Percentiles rank a stretch among this genome's conserved stretches.
These are phyloP conservation scores for Flammula alnicola DNA, from an alignment of 1,284 basidiomycete genomes.

Conservation along the genomic window DNA sequence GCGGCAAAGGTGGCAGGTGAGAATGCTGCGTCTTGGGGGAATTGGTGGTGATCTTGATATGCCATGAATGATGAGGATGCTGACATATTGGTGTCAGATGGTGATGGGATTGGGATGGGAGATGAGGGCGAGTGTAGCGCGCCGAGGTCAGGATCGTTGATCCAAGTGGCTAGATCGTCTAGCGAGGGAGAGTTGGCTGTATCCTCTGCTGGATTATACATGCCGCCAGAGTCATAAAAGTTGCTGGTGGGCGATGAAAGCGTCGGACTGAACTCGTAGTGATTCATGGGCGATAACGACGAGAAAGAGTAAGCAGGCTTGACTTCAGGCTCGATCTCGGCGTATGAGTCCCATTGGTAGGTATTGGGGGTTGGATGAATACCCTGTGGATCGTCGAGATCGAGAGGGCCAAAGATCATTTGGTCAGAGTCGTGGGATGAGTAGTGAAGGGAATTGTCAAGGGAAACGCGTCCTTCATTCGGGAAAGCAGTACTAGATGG, in stretches of 20 bases:
- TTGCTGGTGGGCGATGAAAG: slow-evolving; percentile 16
- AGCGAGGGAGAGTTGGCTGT: slow-evolving; percentile 32
- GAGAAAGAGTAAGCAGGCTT: slow-evolving; percentile 39
- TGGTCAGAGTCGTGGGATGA: slow-evolving; percentile 48
- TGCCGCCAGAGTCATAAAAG: too few relatives aligned
- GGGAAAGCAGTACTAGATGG: too few relatives aligned
- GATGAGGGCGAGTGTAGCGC: slow-evolving; percentile 53
- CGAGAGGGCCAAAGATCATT: slow-evolving; percentile 66
- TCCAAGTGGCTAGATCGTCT: slow-evolving; percentile 52
- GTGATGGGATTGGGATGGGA: slow-evolving; percentile 65
- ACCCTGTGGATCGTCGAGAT: slow-evolving; percentile 65
- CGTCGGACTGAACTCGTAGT: slow-evolving; percentile 21
- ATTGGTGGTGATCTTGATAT: slow-evolving; percentile 45
- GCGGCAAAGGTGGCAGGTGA: slow-evolving; percentile 63
- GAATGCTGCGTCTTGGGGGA: slow-evolving; percentile 53
- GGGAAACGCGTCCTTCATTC: slow-evolving; percentile 51
- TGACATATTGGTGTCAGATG: slow-evolving; percentile 42
- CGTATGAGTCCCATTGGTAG: slow-evolving; percentile 51
- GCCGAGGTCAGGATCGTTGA: slow-evolving; percentile 56
- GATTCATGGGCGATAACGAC: too few relatives aligned
- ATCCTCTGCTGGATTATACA: too few relatives aligned
- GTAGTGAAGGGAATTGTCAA: slow-evolving; percentile 41
- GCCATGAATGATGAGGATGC: slow-evolving; percentile 46
- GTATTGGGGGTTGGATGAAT: slow-evolving; percentile 36
- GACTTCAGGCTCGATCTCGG: slow-evolving; percentile 41